A percentile compares a stretch with the other conserved stretches of the same genome.
Evolutionary conservation across 2,329 filamentous ascomycete species (phyloP).

Genomic region (Exophiala xenobiotica): DNA sequence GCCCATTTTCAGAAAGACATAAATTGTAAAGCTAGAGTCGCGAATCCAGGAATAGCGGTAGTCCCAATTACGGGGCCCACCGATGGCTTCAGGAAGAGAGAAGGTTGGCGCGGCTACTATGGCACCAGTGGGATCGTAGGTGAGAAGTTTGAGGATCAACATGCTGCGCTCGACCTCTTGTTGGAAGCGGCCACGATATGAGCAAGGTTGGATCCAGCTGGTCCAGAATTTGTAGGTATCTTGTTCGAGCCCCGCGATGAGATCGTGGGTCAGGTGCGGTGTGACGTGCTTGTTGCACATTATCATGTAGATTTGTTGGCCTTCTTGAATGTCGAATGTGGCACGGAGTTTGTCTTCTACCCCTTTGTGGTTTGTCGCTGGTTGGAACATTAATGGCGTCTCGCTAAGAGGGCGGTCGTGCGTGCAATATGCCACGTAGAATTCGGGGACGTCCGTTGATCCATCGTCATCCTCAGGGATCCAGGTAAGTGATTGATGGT

Average conservation of each 20-base stretch:
- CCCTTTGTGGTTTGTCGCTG: constrained; percentile 2
- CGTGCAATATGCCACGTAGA: constrained; percentile 21
- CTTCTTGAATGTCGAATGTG: constrained; percentile 23
- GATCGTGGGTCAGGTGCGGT: constrained; percentile 20
- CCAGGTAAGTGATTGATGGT: constrained; percentile 20
- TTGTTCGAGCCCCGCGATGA: constrained; percentile 50
- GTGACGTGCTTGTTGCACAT: constrained; percentile 21
- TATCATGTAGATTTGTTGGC: constrained; percentile 24
- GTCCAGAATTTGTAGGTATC: constrained; percentile 72
- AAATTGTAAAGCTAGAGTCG: constrained; percentile 75
- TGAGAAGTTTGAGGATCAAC: constrained; percentile 73
- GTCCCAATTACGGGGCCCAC: constrained; percentile 58
- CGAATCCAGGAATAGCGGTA: constrained; percentile 69
- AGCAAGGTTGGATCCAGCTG: constrained; percentile 69
- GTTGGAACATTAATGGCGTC: constrained; percentile 18
- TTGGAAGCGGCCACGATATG: constrained; percentile 70
- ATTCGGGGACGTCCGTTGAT: constrained; percentile 17
- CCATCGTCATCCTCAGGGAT: constrained; percentile 2
- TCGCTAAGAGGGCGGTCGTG: constrained; percentile 9
- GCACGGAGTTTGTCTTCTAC: constrained; percentile 10
- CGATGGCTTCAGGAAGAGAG: constrained; percentile 72
- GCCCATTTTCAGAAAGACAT: constrained; percentile 71
- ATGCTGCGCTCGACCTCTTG: constrained; percentile 70
- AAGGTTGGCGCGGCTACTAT: constrained; percentile 76
- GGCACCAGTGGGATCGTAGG: constrained; percentile 74